Evolutionary conservation across 345 rosid genomes (phyloP).

Genomic region (Psidium friedrichsthalianum): DNA sequence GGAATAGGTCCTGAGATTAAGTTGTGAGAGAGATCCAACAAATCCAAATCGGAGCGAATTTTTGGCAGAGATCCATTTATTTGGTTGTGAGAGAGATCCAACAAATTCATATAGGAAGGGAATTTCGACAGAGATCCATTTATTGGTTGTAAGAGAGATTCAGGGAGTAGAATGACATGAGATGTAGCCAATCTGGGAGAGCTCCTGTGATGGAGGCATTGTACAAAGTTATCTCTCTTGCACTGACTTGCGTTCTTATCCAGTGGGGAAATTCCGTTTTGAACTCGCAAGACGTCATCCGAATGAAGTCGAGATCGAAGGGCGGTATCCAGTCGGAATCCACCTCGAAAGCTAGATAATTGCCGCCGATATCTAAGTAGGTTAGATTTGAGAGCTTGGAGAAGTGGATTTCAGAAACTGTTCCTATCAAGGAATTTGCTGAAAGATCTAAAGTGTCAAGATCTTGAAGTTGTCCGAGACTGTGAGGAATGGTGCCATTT

Average conservation of each 20-base stretch:
- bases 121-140: neutral
- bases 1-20: too few species aligned
- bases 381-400: neutral
- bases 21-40: neutral
- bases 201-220: neutral
- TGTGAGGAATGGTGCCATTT: neutral
- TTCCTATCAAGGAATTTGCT: neutral
- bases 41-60: neutral
- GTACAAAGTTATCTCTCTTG: neutral
- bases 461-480: neutral
- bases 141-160: neutral
- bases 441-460: too few species aligned
- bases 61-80: neutral
- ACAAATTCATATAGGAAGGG: neutral
- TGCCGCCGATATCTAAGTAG: neutral
- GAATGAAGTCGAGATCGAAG: neutral
- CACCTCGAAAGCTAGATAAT: neutral
- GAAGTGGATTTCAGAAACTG: neutral
- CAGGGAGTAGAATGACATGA: too few species aligned
- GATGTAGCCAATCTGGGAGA: too few species aligned
- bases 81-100: neutral
- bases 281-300: neutral
- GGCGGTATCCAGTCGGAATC: neutral
- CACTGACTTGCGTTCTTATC: neutral
- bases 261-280: neutral